These are phyloP conservation scores for Ophidiomyces ophidiicola DNA, from an alignment of 2,329 filamentous ascomycete genomes.

Conservation along the genomic window DNA sequence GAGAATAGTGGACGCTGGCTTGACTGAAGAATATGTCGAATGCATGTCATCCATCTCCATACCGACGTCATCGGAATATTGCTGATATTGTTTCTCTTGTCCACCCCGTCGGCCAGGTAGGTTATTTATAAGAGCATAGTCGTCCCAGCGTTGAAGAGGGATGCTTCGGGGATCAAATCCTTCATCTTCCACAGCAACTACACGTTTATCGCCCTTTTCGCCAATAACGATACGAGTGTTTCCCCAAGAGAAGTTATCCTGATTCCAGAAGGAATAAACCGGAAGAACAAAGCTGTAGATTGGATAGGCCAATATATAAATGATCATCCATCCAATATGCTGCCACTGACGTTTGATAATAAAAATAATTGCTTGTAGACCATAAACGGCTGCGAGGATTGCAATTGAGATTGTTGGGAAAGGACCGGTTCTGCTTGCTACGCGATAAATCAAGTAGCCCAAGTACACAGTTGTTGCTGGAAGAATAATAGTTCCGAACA, in stretches of 20 bases:
- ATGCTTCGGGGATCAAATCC: conserved; percentile 85
- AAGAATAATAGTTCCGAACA: conserved; percentile 82
- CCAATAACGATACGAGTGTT: conserved; percentile 95
- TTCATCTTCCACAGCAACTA: conserved; percentile 75
- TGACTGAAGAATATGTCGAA: conserved; percentile 85
- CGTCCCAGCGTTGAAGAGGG: conserved; percentile 92
- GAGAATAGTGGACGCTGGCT: conserved; percentile 73
- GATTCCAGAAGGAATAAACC: conserved; percentile 98
- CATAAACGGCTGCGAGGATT: conserved; percentile 84
- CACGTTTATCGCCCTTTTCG: conserved; percentile 78
- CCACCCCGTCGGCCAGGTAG: conserved; percentile 84
- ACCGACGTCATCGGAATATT: conserved; percentile 63
- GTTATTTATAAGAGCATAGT: conserved; percentile 76
- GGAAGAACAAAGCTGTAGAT: conserved; percentile 86
- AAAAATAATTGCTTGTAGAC: conserved; percentile 91
- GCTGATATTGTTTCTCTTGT: conserved; percentile 48
- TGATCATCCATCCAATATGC: conserved; percentile 98
- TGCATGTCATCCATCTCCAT: conserved; percentile 95
- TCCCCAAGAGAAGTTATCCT: conserved; percentile 98
- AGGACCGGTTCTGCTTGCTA: conserved; percentile 56
- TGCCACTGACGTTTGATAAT: conserved; percentile 97
- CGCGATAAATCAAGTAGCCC: conserved; percentile 70
- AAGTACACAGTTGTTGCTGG: conserved; percentile 81
- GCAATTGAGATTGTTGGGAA: conserved; percentile 79
- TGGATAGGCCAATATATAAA: conserved; percentile 90